phyloP scores from a whole-genome alignment of 345 rosid genomes.

The Kandelia obovata region DNA sequence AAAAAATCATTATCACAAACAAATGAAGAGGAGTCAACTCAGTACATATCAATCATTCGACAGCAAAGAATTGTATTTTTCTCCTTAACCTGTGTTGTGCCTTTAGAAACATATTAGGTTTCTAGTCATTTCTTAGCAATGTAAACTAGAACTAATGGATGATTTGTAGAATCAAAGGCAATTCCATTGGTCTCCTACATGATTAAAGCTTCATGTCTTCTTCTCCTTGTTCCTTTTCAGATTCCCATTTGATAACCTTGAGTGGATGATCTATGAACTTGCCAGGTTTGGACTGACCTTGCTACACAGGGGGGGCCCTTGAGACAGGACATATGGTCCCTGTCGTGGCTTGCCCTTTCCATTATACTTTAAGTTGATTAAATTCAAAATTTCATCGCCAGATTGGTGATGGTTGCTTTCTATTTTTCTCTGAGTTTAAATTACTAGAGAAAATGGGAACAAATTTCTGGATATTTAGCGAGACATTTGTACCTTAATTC shows the following conservation, averaged over 20 bases:
- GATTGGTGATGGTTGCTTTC: no score
- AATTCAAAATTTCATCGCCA: no score
- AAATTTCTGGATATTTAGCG: no score
- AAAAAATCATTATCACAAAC: not conserved
- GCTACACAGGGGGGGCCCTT: not conserved
- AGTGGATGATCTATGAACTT: conserved; percentile 7
- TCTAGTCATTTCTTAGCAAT: not conserved
- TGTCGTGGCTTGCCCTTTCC: not conserved
- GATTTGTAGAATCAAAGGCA: not conserved
- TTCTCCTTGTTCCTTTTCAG: conserved; percentile 27
- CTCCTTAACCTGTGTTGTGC: not conserved
- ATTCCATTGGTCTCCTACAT: not conserved
- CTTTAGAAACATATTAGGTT: not conserved
- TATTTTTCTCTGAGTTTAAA: no score
- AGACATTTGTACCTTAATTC: no score
- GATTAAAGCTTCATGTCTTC: conserved; percentile 19
- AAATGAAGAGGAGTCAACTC: conserved; percentile 3
- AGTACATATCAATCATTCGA: no score
- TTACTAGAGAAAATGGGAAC: no score
- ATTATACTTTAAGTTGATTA: no score
- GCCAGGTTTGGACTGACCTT: conserved; percentile 10
- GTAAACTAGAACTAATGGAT: not conserved
- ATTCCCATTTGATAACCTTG: conserved; percentile 8
- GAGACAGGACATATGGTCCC: not conserved
- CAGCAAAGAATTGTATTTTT: not conserved